Conservation (phyloP, 495 filamentous ascomycete species). For the Penicilliopsis zonata region DNA sequence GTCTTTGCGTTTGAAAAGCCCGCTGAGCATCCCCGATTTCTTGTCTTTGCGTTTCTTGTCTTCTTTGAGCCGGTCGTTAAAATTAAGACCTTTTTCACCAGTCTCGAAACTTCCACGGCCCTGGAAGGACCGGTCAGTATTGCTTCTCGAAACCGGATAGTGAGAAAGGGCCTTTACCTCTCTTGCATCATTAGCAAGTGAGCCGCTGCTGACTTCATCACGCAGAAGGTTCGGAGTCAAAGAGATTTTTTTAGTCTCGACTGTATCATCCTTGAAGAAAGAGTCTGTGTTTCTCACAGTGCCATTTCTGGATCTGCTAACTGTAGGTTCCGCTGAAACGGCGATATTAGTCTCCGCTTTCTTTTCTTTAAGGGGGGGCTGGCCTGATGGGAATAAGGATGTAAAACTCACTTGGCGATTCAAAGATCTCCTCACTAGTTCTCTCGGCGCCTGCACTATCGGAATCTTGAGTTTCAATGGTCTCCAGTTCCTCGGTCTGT, state of each 20-base stretch:
- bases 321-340: constrained; percentile 35
- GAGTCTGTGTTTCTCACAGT: constrained; percentile 82
- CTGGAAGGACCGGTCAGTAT: constrained; percentile 7
- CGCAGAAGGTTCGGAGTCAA: constrained; percentile 90
- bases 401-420: constrained; percentile 25
- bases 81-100: constrained; percentile 37
- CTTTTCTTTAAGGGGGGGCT: constrained; percentile 3
- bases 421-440: constrained; percentile 57
- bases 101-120: constrained; percentile 34
- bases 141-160: neutral
- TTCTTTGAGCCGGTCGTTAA: constrained; percentile 50
- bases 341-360: constrained; percentile 5
- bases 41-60: constrained; percentile 87
- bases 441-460: constrained; percentile 28
- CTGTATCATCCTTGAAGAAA: constrained; percentile 92
- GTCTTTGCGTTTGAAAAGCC: constrained; percentile 90
- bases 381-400: neutral
- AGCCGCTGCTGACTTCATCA: constrained; percentile 56
- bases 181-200: constrained; percentile 49
- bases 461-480: constrained; percentile 14
- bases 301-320: constrained; percentile 66
- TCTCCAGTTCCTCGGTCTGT: constrained; percentile 18
- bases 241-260: constrained; percentile 94
- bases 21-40: constrained; percentile 82
- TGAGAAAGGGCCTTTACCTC: constrained; percentile 41